phyloP scores from a whole-genome alignment of 306 rosid genomes.

The Dalbergia cultrata region DNA sequence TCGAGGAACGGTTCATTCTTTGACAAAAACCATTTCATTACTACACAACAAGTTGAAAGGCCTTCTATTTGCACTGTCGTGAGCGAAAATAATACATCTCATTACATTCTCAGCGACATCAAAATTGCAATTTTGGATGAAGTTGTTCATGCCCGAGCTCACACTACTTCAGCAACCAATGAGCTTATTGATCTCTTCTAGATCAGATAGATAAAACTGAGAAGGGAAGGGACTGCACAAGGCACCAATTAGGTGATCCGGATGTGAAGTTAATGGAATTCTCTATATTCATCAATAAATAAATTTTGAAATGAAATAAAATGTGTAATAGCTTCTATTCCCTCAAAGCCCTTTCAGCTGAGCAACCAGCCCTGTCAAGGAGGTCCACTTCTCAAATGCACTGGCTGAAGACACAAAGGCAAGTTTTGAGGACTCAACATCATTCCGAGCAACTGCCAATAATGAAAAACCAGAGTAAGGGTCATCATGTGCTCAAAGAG shows the following conservation, averaged over 20 bases:
- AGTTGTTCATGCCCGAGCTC: conserved; percentile 28
- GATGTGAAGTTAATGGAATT: conserved; percentile 36
- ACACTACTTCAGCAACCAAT: conserved; percentile 25
- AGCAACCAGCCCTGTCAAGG: conserved; percentile 73
- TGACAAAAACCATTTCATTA: not conserved
- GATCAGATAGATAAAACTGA: conserved; percentile 7
- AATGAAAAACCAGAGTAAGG: conserved; percentile 39
- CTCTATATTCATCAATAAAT: conserved; percentile 29
- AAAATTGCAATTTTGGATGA: conserved; percentile 46
- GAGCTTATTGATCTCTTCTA: conserved; percentile 22
- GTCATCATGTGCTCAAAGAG: conserved; percentile 8
- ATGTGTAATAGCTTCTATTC: conserved; percentile 19
- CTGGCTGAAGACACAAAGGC: conserved; percentile 84
- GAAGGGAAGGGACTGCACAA: conserved; percentile 11
- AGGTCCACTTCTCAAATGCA: conserved; percentile 95
- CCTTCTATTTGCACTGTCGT: conserved; percentile 20
- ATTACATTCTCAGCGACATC: conserved; percentile 40
- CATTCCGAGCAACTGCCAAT: conserved; percentile 72
- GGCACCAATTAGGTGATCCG: conserved; percentile 38
- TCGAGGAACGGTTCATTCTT: conserved; percentile 5
- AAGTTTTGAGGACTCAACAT: conserved; percentile 81
- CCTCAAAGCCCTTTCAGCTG: conserved; percentile 86
- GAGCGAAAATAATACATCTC: conserved; percentile 28
- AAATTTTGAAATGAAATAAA: conserved; percentile 29
- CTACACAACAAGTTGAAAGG: conserved; percentile 4